Conservation (phyloP, 305 asterid genomes). For the Solanum hybrid region DNA sequence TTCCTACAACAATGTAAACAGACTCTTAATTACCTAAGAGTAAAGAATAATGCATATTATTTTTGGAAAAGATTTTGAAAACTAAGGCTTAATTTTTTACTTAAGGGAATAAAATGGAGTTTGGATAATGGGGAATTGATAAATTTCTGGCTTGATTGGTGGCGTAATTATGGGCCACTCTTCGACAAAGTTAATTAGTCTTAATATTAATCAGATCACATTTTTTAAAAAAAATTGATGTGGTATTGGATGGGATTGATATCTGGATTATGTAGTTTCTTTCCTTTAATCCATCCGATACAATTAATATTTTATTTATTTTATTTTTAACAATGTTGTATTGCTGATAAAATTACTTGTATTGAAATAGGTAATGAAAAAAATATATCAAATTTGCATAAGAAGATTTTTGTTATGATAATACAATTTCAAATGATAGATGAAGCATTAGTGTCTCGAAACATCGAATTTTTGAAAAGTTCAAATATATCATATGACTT, state of each 20-base stretch:
- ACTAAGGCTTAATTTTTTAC: background rate
- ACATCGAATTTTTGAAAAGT: too few relatives aligned
- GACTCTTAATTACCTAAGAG: background rate
- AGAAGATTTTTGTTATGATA: background rate
- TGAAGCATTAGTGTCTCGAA: too few relatives aligned
- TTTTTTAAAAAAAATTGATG: fast-evolving
- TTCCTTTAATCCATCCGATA: background rate
- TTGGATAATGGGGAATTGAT: background rate
- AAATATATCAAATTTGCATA: background rate
- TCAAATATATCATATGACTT: too few relatives aligned
- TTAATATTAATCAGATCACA: background rate
- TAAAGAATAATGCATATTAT: background rate
- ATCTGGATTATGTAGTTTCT: background rate
- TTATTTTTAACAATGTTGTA: background rate
- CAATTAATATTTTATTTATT: too few relatives aligned
- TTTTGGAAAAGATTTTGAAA: background rate
- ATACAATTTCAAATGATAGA: background rate
- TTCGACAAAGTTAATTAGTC: background rate
- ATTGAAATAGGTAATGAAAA: too few relatives aligned
- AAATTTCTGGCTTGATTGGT: background rate
- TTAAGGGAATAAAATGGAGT: background rate
- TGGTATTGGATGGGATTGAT: background rate
- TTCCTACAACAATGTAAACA: background rate
- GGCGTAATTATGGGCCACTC: background rate
- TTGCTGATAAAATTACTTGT: background rate